Evolutionary conservation across 345 rosid species (phyloP), one percentile per base, ranked within the genome.

Genomic region (Arabis alpina): DNA sequence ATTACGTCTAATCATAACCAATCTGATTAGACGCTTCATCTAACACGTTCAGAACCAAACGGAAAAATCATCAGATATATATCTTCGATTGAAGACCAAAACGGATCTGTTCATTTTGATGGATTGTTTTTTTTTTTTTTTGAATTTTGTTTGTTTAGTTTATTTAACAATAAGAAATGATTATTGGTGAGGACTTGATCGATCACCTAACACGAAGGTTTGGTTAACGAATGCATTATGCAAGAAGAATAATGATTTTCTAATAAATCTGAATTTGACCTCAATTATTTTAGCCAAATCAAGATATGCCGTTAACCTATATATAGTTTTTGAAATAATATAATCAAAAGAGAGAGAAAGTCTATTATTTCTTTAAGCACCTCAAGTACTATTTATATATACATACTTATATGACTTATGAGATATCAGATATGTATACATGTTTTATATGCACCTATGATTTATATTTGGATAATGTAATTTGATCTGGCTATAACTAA

Each of bases 141-240:
- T 3, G 41, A 16, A 25, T 51, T 1, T 8, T 60, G 34, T 44
- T 23, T 10, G 12, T 25, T 28, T 41, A 36, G 43, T 43, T 62
- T 61, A 10, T 28, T 39, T 28, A 45, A 49, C 14, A 40, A 47
- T 48, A 49, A 61, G 11, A 50, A 28, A 44, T 34, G 3, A 12
- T 43, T 70, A 58, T 76, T 63, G 48, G 48, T 24, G 64, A 70
- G 16, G 55, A 63, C 70, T 76, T 69, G 79, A 75, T 68, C 15
- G 61, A 62, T 62, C 70, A 69, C 74, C 78, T 75, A 75, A 69
- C 70, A 68, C 70, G 79, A 75, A 62, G 65, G 53, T 75, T 54
- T 49, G 66, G 54, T 24, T 53, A 68, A 25, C 30, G 63, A 28
- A 68, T 44, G 23, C 23, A 19, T 19, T 19, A 19, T 19, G 59